These are phyloP conservation scores for Fusarium sp. DNA, from an alignment of 2,329 filamentous ascomycete species.

Conservation along the genomic window DNA sequence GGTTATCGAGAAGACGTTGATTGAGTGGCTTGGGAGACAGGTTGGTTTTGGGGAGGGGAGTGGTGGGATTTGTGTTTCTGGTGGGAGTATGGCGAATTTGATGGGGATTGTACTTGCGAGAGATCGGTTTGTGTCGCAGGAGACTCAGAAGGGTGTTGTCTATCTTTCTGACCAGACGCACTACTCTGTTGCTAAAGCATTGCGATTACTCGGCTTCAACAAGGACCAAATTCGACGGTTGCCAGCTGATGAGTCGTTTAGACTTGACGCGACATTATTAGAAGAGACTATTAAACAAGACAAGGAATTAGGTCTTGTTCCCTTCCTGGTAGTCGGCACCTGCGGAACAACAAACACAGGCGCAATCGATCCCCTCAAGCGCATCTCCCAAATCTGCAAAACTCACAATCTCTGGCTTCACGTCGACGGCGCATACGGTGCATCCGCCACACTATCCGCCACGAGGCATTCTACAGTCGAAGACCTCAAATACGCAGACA, in stretches of 20 bases:
- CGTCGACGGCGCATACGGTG: constrained; percentile 43
- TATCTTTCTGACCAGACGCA: constrained; percentile 26
- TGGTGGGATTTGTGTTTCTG: constrained; percentile 43
- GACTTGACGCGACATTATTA: not conserved
- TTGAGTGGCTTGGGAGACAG: constrained; percentile 35
- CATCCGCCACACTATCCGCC: constrained; percentile 36
- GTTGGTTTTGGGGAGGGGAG: constrained; percentile 20
- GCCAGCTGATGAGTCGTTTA: not conserved
- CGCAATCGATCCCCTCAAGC: constrained; percentile 5
- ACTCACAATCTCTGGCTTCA: constrained; percentile 39
- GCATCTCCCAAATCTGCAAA: constrained; percentile 14
- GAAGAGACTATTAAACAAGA: not conserved
- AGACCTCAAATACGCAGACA: constrained; percentile 36
- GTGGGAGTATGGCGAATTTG: constrained; percentile 45
- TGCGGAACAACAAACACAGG: constrained; percentile 34
- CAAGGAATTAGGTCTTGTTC: constrained; percentile 1
- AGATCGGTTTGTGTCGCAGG: constrained; percentile 23
- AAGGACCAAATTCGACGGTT: constrained; percentile 1
- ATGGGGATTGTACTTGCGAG: constrained; percentile 40
- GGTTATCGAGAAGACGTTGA: constrained; percentile 41
- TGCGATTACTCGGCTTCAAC: constrained; percentile 11
- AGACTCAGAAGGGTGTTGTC: not conserved
- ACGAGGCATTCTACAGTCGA: constrained; percentile 12
- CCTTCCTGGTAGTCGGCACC: constrained; percentile 25
- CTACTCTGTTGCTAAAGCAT: constrained; percentile 21